These are phyloP conservation scores for Sphaerulina vaccinii DNA, from an alignment of 2,329 filamentous ascomycete species.

Conservation along the genomic window DNA sequence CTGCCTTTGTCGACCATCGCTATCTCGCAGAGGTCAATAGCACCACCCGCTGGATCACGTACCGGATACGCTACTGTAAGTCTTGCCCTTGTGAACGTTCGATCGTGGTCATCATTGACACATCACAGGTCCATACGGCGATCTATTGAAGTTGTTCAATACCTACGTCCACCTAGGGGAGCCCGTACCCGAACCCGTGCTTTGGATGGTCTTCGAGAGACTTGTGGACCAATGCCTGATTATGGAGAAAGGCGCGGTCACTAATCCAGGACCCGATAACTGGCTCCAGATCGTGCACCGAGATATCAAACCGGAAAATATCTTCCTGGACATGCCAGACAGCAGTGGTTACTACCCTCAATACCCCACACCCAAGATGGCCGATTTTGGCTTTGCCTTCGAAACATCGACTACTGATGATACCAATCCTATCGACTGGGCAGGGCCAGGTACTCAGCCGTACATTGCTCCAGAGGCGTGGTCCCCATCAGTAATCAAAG, in stretches of 20 bases:
- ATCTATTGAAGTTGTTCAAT: background rate
- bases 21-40: too few relatives aligned
- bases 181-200: constrained; percentile 19
- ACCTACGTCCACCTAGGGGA: background rate
- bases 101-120: background rate
- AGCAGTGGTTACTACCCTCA: background rate
- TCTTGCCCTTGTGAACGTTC: background rate
- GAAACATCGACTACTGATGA: background rate
- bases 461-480: background rate
- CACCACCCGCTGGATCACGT: background rate
- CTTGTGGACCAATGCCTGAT: constrained; percentile 20
- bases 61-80: background rate
- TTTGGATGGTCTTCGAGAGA: constrained; percentile 19
- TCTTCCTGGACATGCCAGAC: constrained; percentile 61
- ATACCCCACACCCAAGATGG: constrained; percentile 14
- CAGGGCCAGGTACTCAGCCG: background rate
- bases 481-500: too few relatives aligned
- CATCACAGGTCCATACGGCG: background rate
- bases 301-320: constrained; percentile 97
- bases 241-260: constrained; percentile 18
- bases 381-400: constrained; percentile 10
- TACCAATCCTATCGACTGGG: background rate
- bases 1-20: background rate
- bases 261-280: background rate
- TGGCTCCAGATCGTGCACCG: constrained; percentile 56